Percentiles rank a stretch among this genome's conserved stretches.
phyloP scores from a whole-genome alignment of 805 yeast genomes.

The Pichia occidentalis region DNA sequence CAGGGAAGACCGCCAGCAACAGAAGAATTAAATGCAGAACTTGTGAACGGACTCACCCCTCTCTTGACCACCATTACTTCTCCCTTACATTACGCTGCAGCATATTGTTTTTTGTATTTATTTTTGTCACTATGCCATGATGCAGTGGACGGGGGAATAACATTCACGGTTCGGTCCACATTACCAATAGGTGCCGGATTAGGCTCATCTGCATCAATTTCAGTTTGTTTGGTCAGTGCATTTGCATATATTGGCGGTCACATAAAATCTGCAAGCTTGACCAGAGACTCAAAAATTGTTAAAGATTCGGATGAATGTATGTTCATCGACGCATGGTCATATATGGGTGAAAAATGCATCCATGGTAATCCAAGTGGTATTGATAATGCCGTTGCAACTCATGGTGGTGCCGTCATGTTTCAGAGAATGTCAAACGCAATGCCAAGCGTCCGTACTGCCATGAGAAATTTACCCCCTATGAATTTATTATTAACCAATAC shows the following conservation, averaged over 20 bases:
- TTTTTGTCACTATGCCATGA: slow-evolving; percentile 52
- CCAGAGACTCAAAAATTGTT: slow-evolving; percentile 30
- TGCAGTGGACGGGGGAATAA: slow-evolving; percentile 39
- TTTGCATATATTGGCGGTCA: slow-evolving; percentile 56
- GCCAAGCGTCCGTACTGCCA: slow-evolving; percentile 59
- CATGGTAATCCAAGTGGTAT: slow-evolving; percentile 97
- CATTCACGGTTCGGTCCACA: slow-evolving; percentile 69
- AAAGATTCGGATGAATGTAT: slow-evolving; percentile 37
- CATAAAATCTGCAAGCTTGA: slow-evolving; percentile 34
- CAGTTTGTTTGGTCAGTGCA: slow-evolving; percentile 79
- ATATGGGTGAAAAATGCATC: slow-evolving; percentile 88
- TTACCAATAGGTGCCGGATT: slow-evolving; percentile 95
- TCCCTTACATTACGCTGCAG: slow-evolving; percentile 66
- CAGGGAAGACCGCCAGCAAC: slow-evolving; percentile 32
- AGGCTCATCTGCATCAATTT: slow-evolving; percentile 87
- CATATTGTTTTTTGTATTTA: slow-evolving; percentile 76
- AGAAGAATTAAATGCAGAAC: slow-evolving; percentile 53
- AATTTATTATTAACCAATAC: slow-evolving; percentile 78
- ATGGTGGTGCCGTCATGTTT: slow-evolving; percentile 92
- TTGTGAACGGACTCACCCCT: slow-evolving; percentile 43
- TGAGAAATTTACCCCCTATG: slow-evolving; percentile 69
- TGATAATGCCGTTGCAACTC: slow-evolving; percentile 92
- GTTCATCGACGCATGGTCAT: slow-evolving; percentile 82
- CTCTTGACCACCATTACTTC: slow-evolving; percentile 41
- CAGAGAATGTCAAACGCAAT: slow-evolving; percentile 53